Base-by-base conservation (phyloP, 2,329 filamentous ascomycete genomes). In the Fusarium papillatum region DNA sequence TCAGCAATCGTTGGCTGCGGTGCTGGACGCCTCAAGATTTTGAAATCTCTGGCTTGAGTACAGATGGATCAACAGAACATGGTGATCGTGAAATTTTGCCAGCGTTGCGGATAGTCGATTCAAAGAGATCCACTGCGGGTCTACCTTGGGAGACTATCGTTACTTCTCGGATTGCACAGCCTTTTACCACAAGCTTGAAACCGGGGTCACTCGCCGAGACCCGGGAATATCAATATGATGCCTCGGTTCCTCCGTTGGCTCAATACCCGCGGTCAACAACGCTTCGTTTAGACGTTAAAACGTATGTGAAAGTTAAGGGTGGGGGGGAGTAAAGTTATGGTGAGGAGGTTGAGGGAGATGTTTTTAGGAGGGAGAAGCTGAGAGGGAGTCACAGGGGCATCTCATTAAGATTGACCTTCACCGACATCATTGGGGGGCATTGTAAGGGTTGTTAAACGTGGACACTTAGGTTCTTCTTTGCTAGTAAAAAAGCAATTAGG, bases 401-500 rank as follows among this genome's bases (percentile, higher is more conserved):
- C 17, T 19, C 38, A 1, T 19, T 9, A 19, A 39, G 17, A 39
- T 39, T 2, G 8, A 46, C 41, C 41, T 8, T 46, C n/a, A 3
- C 41, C 1, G n/a, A 7, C 13, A 46, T 2, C 13, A 46, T 24
- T 2, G 7, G n/a, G 13, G 6, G 11, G 0, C 13, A 46, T 22
- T 24, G 4, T 22, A 24, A 46, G 5, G 11, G n/a, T 4, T 14
- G 6, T 4, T 14, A 7, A 7, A 3, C 7, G 8, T 0, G 13
- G 22, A 9, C 4, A n/a, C 41, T 1, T 24, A 14, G 11, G 11
- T 16, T 46, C 11, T 2, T 22, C 41, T 46, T 1, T 4, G 8
- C 2, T 1, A 14, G 11, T 22, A 14, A 14, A 46, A 1, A 13
- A 4, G 5, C 1, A 14, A 24, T 46, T 4, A 4, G 1, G 4